A percentile compares a stretch with the other conserved stretches of the same genome.
These are phyloP conservation scores for Solanum ossicruentum DNA, from an alignment of 257 asterid species.

Conservation along the genomic window DNA sequence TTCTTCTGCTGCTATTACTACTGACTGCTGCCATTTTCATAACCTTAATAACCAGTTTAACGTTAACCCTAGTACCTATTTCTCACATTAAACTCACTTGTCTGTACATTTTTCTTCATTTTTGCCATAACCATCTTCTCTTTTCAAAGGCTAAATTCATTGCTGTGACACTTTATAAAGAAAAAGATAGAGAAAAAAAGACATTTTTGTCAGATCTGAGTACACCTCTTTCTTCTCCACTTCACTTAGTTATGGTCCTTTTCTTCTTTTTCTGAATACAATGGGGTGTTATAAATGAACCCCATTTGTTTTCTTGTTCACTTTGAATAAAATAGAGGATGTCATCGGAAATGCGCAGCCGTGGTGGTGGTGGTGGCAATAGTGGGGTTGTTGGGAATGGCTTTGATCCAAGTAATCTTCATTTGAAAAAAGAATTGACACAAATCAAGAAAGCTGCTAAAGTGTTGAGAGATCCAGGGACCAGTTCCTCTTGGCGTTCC, in stretches of 20 bases:
- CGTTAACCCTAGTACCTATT: not conserved
- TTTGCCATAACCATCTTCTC: not conserved
- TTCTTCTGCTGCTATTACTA: not conserved
- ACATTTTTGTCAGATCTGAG: slow-evolving; percentile 1
- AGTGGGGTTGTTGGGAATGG: slow-evolving; percentile 21
- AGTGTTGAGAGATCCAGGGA: slow-evolving; percentile 82
- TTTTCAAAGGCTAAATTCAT: not conserved
- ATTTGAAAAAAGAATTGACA: slow-evolving; percentile 87
- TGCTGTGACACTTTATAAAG: not conserved
- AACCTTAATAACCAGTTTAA: not conserved
- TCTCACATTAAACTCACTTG: not conserved
- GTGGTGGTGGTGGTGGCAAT: slow-evolving; percentile 15
- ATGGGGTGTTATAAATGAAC: slow-evolving; percentile 8
- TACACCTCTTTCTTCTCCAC: not conserved
- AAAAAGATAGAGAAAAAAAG: not conserved
- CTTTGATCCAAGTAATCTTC: slow-evolving; percentile 79
- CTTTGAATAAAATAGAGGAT: not conserved
- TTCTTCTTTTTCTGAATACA: not conserved
- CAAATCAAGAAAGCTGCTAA: slow-evolving; percentile 87
- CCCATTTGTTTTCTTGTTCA: not conserved
- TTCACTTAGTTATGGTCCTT: not conserved
- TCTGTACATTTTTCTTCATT: not conserved
- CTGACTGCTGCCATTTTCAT: not conserved
- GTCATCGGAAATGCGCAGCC: slow-evolving; percentile 21
- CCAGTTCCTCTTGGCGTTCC: slow-evolving; percentile 80